Percentiles rank a stretch among this genome's conserved stretches.
Evolutionary conservation across 1,139 yeast species (phyloP).

Genomic region (Scheffersomyces illinoinensis): DNA sequence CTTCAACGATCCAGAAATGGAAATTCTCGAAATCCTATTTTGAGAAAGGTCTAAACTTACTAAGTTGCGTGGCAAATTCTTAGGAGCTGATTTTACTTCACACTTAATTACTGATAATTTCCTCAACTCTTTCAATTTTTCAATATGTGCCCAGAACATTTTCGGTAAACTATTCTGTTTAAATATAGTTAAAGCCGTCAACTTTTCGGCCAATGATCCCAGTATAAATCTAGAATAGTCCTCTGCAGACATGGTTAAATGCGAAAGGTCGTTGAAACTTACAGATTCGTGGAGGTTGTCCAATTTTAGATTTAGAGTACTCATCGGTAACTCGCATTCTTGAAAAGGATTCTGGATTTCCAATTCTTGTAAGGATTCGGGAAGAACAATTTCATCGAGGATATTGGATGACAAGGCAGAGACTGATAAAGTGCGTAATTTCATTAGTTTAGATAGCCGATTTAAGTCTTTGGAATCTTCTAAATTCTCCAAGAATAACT

Average conservation of each 20-base stretch:
- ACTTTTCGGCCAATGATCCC: background rate
- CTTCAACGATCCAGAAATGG: background rate
- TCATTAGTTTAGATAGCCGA: background rate
- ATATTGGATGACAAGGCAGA: background rate
- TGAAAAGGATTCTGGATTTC: background rate
- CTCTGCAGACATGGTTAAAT: background rate
- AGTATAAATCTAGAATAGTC: background rate
- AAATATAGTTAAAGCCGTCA: background rate
- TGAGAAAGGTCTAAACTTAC: background rate
- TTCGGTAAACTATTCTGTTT: background rate
- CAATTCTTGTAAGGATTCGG: background rate
- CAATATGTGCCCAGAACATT: background rate
- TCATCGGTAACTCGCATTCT: background rate
- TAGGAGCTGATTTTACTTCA: background rate
- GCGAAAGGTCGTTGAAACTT: background rate
- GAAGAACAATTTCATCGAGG: background rate
- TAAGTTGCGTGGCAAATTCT: background rate
- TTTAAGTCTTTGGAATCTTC: background rate
- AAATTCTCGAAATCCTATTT: background rate
- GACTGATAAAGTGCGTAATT: background rate
- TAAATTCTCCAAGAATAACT: background rate
- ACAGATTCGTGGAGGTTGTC: background rate
- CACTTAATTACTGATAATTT: background rate
- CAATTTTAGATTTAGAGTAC: background rate
- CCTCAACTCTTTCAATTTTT: background rate